Evolutionary conservation across 768 basidiomycete species (phyloP).

Genomic region (Hericium rajendrae): DNA sequence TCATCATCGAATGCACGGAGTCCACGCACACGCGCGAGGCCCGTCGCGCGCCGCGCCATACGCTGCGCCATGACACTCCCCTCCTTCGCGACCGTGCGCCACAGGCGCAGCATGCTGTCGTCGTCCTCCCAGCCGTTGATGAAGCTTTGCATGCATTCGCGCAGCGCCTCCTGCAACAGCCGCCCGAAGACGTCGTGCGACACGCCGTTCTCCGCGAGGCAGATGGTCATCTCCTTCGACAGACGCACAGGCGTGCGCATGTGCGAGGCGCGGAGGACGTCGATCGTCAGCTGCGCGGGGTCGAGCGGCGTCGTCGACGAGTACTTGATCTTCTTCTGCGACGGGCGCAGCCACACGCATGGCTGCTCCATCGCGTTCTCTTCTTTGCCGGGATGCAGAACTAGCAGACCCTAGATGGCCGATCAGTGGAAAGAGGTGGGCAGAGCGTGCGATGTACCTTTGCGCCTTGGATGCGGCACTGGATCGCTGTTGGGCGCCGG

Average conservation of each 20-base stretch:
- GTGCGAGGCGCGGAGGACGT: slow-evolving; percentile 44
- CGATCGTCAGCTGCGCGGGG: slow-evolving; percentile 37
- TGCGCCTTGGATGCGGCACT: slow-evolving; percentile 21
- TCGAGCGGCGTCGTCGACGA: slow-evolving; percentile 23
- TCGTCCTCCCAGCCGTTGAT: slow-evolving; percentile 17
- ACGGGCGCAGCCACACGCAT: slow-evolving; percentile 20
- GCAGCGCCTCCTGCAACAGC: slow-evolving; percentile 15
- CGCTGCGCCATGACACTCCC: slow-evolving; percentile 18
- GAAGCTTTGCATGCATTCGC: slow-evolving; percentile 18
- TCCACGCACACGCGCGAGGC: slow-evolving; percentile 21
- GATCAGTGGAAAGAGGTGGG: background rate
- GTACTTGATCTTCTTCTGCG: slow-evolving; percentile 28
- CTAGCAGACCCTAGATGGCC: slow-evolving; percentile 20
- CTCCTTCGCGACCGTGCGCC: slow-evolving; percentile 14
- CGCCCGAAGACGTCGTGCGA: slow-evolving; percentile 29
- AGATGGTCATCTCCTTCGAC: slow-evolving; percentile 50
- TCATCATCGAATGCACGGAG: slow-evolving; percentile 11
- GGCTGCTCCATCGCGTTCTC: slow-evolving; percentile 8
- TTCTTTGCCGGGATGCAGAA: slow-evolving; percentile 16
- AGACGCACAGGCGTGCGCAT: slow-evolving; percentile 36
- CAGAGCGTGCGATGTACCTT: slow-evolving; percentile 13
- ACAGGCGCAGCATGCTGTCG: slow-evolving; percentile 16
- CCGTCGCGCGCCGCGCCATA: slow-evolving; percentile 15
- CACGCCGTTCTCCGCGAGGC: slow-evolving; percentile 58
- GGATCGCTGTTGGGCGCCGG: slow-evolving; percentile 19